phyloP scores from a whole-genome alignment of 139 green algal species.

The Ulvella scutata region DNA sequence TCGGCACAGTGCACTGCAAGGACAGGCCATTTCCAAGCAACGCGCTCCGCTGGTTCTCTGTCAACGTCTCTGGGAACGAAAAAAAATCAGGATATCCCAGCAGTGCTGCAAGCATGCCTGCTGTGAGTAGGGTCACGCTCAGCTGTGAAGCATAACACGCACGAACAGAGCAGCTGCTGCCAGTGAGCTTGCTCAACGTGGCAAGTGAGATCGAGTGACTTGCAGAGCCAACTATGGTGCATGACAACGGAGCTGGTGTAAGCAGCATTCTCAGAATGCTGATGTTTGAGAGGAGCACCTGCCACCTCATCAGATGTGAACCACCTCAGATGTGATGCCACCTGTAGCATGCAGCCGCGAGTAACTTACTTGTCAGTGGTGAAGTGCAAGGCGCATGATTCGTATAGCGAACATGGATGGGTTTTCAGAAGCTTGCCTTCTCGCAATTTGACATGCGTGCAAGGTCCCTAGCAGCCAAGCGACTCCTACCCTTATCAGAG shows the following conservation, averaged over 20 bases:
- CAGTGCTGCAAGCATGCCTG: not conserved
- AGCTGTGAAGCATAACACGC: too few species aligned
- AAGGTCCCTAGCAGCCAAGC: not conserved
- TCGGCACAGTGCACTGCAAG: not conserved
- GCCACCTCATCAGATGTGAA: too few species aligned
- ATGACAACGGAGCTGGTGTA: too few species aligned
- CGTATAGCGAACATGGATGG: not conserved
- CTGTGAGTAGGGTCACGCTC: too few species aligned
- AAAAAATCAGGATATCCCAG: not conserved
- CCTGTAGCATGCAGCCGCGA: not conserved
- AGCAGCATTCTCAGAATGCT: too few species aligned
- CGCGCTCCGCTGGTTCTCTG: not conserved
- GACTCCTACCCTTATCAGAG: not conserved
- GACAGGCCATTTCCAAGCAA: not conserved
- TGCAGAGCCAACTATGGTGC: too few species aligned
- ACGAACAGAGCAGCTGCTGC: too few species aligned
- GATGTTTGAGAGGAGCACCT: too few species aligned
- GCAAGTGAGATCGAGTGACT: too few species aligned
- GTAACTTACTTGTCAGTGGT: not conserved
- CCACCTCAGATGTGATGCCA: not conserved
- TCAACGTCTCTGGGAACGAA: not conserved
- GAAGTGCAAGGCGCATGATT: not conserved
- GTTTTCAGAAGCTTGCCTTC: not conserved
- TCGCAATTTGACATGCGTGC: not conserved
- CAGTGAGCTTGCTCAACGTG: too few species aligned